Base-by-base conservation (phyloP, 441 rosid species). In the Dalechampia spathulata region DNA sequence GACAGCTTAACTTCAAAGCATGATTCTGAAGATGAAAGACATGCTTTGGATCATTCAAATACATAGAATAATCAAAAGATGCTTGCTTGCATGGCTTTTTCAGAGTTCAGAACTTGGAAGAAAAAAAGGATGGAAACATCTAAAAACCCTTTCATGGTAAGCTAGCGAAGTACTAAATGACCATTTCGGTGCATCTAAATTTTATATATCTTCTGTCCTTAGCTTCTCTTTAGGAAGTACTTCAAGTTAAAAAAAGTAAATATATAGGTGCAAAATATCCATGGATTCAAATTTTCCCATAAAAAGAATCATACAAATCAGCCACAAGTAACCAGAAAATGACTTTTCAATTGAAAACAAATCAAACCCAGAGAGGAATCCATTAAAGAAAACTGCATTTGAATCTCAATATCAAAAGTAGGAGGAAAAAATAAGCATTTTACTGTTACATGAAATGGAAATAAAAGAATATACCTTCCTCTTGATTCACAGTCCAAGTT, bases 401-500 rank as follows among this genome's bases (percentile, higher is more conserved):
- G 15, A 15, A 57, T 19, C 17, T 14, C 1, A 20, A 37, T 2
- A 16, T 25, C 16, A 30, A 4, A 30, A 30, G 34, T 47, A 27
- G 15, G 23, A 48, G 27, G 17, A 6, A 28, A 39, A 10, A 40
- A 13, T 7, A 36, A 15, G 16, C 32, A 13, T 5, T 0, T 1
- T 2, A 17, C 3, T 27, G 5, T 2, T 4, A 28, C 7, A 57
- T 0, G 16, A 25, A 12, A 47, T 6, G 21, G 41, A 51, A 3
- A 25, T 5, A 23, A 25, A 42, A 52, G 58, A 61, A 57, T 60
- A 84, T 46, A 93, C 86, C 60, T 83, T 77, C 72, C 75, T 62
- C 64, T 75, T 39, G 60, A 68, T 64, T 90, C 76, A 75, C 74
- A 55, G 43, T 85, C 84, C 64, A 83, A 49, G 55, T 66, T 68